These are phyloP conservation scores for Cordia subcordata DNA, from an alignment of 257 asterid genomes.

Conservation along the genomic window DNA sequence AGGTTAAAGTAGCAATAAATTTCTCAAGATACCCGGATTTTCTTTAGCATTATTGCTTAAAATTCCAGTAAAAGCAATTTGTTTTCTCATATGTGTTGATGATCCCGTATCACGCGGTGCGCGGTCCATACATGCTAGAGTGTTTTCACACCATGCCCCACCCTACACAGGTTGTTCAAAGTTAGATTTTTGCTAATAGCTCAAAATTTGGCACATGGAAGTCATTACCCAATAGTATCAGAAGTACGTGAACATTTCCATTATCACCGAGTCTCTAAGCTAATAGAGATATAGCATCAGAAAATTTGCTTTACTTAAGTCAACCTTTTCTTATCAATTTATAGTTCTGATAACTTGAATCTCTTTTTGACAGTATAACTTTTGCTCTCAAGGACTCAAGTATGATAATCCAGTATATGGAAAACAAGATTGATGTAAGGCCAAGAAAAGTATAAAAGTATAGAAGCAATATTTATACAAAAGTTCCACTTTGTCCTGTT, in stretches of 20 bases:
- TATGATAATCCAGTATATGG: too few relatives aligned
- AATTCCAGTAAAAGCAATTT: slow-evolving; percentile 69
- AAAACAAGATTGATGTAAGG: too few relatives aligned
- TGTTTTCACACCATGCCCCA: slow-evolving; percentile 96
- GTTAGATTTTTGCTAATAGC: not conserved
- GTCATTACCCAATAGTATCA: not conserved
- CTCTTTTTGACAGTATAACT: too few relatives aligned
- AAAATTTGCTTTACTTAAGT: too few relatives aligned
- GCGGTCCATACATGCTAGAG: slow-evolving; percentile 69
- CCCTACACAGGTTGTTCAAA: slow-evolving; percentile 46
- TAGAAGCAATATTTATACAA: too few relatives aligned
- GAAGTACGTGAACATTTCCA: not conserved
- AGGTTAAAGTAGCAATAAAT: not conserved
- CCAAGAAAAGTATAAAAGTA: too few relatives aligned
- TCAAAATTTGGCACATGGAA: not conserved
- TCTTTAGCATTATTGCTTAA: slow-evolving; percentile 85
- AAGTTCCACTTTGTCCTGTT: too few relatives aligned
- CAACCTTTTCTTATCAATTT: too few relatives aligned
- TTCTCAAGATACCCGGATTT: slow-evolving; percentile 63
- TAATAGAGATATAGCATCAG: too few relatives aligned
- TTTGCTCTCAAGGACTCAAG: too few relatives aligned
- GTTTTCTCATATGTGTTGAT: slow-evolving; percentile 60
- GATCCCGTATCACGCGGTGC: slow-evolving; percentile 84
- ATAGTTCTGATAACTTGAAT: too few relatives aligned
- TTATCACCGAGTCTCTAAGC: too few relatives aligned